Evolutionary conservation across 768 basidiomycete genomes (phyloP).

Genomic region (Asterophora parasitica): DNA sequence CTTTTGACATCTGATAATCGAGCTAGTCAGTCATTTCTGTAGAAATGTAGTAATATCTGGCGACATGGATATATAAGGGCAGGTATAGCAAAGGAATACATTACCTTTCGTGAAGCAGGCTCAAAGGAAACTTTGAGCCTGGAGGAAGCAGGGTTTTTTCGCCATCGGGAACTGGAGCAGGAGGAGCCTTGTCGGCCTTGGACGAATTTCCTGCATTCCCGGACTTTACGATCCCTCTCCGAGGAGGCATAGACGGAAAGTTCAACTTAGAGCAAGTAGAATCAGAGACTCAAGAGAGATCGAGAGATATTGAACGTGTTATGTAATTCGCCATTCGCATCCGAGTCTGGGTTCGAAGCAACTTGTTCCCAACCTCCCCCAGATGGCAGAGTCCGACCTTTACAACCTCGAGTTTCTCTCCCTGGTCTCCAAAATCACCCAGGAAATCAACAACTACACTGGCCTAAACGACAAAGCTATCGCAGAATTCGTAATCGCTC

Average conservation of each 20-base stretch:
- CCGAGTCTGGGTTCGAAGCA: background rate
- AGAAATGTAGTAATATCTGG: background rate
- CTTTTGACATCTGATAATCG: slow-evolving; percentile 70
- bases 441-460: slow-evolving; percentile 87
- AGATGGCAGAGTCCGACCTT: slow-evolving; percentile 71
- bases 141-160: slow-evolving; percentile 72
- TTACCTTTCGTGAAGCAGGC: slow-evolving; percentile 74
- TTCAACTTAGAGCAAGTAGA: too few relatives aligned
- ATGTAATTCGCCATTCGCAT: slow-evolving; percentile 5
- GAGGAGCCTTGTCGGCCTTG: slow-evolving; percentile 37
- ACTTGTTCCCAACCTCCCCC: slow-evolving; percentile 4
- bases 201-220: slow-evolving; percentile 89
- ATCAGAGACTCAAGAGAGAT: too few relatives aligned
- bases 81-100: background rate
- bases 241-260: slow-evolving; percentile 49
- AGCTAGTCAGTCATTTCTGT: background rate
- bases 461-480: slow-evolving; percentile 86
- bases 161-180: slow-evolving; percentile 22
- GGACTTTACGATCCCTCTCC: slow-evolving; percentile 76
- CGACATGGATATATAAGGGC: background rate
- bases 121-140: slow-evolving; percentile 82
- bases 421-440: slow-evolving; percentile 84
- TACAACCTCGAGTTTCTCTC: slow-evolving; percentile 93
- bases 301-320: background rate
- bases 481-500: slow-evolving; percentile 90